Evolutionary conservation across 495 filamentous ascomycete genomes (phyloP), one percentile per base, ranked within the genome.

Genomic region (Cercophora sp.): DNA sequence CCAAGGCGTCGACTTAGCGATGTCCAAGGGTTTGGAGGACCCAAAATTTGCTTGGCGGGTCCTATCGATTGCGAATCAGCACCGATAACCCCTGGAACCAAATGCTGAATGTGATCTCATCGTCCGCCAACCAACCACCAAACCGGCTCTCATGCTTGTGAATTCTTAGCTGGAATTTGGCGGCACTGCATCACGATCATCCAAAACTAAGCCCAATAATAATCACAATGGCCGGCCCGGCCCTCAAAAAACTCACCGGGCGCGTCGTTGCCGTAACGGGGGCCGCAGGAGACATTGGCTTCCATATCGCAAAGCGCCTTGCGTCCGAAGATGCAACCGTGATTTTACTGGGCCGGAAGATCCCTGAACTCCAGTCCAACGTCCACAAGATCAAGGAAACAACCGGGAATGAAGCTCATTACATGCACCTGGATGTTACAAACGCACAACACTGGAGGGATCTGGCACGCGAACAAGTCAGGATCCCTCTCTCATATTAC

Each of bases 291-390:
- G 71, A 70, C 40, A 75, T 77, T 49, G 74, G 75, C 4, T 47
- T 61, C 9, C 67, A 71, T 19, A 89, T 92, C 54, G 87, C 89
- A 4, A 64, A 70, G 18, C 70, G 80, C 2, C 86, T 93, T 60
- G 81, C 87, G 11, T 59, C 60, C 20, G 77, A 87, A 49, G 85
- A 85, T 18, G 82, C 79, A 24, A 66, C 55, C 1, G 77, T 76
- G 22, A 73, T 83, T 1, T 72, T 90, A 0, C 66, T 87, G 8
- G 80, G 74, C 4, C 70, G 80, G 6, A 26, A 13, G 31, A 15
- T 19, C 5, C 3, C 16, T 10, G 23, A 13, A 22, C 46, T 48
- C 29, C 15, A 4, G 19, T 6, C 2, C 20, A 22, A 11, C 8
- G 19, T 18, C 18, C 55, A 72, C 26, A 19, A 41, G 13, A 22